Base-by-base conservation (phyloP, 2,329 filamentous ascomycete species). In the Lachnellula hyalina region DNA sequence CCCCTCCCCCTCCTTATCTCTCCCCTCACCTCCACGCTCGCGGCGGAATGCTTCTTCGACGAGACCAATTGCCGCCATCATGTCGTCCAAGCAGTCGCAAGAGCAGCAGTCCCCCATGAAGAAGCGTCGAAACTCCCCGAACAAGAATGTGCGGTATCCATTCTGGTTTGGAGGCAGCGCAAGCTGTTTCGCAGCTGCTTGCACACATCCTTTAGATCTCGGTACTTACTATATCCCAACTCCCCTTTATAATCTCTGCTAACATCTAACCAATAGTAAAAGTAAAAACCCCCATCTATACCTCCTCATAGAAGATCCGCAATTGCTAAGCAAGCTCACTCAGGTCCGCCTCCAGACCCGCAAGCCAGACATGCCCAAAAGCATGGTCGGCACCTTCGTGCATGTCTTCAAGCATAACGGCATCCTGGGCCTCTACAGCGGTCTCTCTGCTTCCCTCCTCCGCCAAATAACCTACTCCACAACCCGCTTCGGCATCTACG, bases 141-240 rank as follows among this genome's bases (percentile, higher is more conserved):
- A 66, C 50, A 65, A 58, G 46, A 51, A 59, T 47, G 53, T 75
- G 21, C 61, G 66, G 32, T 93, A 93, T 74, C 89, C 89, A 9
- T 93, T 93, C 73, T 97, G 93, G 94, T 97, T 99, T 72, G 94
- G 94, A 61, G 94, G 94, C 53, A 96, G 90, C 70, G 91, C 93
- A 49, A 94, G 89, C 68, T 95, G 90, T 70, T 86, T 94, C 77
- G 93, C 93, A 38, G 92, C 93, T 45, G 86, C 85, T 64, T 89
- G 96, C 48, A 97, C 93, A 32, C 93, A 97, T 78, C 93, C 93
- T 49, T 77, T 97, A 68, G 92, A 96, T 81, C 79, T 96, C 61
- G 83, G 90, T 95, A 80, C 72, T 86, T 76, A 57, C 46, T n/a
- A 51, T n/a, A 17, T 48, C 57, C 53, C 56, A 63, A 32, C 55